Conservation (phyloP, 2,329 filamentous ascomycete genomes). For the Laburnicola sp. region DNA sequence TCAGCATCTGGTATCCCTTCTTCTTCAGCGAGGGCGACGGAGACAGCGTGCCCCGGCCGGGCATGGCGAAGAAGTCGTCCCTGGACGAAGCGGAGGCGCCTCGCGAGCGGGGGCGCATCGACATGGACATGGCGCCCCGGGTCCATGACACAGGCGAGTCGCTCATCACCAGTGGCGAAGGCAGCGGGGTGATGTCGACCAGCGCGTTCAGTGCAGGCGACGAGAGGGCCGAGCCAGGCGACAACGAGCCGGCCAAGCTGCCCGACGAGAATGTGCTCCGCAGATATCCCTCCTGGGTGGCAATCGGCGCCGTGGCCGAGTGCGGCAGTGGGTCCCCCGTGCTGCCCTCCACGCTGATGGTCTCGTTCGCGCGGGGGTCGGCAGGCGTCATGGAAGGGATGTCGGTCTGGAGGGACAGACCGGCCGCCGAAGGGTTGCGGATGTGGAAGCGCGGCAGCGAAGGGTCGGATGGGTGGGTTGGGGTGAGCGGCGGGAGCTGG, state of each 20-base stretch:
- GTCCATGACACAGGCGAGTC: constrained; percentile 51
- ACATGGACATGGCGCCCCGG: constrained; percentile 33
- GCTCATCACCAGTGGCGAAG: constrained; percentile 51
- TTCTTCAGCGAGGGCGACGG: constrained; percentile 49
- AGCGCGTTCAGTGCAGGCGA: constrained; percentile 55
- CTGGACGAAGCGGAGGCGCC: constrained; percentile 36
- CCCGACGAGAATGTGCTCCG: constrained; percentile 48
- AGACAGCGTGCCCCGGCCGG: constrained; percentile 36
- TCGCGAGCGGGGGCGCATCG: constrained; percentile 39
- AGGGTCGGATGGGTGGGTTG: constrained; percentile 29
- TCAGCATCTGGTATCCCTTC: constrained; percentile 52
- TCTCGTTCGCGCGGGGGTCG: constrained; percentile 22
- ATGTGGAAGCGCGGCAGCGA: constrained; percentile 36
- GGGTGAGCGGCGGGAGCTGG: constrained; percentile 25
- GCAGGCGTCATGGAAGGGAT: constrained; percentile 18
- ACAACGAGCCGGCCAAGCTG: constrained; percentile 51
- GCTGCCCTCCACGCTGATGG: constrained; percentile 39
- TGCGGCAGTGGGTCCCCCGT: constrained; percentile 33
- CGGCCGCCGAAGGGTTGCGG: constrained; percentile 37
- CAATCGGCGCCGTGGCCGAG: constrained; percentile 45
- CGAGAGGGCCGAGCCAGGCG: constrained; percentile 50
- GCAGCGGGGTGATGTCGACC: constrained; percentile 56
- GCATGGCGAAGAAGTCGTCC: constrained; percentile 38
- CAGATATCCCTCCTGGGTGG: constrained; percentile 42
- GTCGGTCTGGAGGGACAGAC: constrained; percentile 34